Percentiles rank a stretch among this genome's conserved stretches.
Conservation (phyloP, 139 green algal genomes). For the Volvox reticuliferus region DNA sequence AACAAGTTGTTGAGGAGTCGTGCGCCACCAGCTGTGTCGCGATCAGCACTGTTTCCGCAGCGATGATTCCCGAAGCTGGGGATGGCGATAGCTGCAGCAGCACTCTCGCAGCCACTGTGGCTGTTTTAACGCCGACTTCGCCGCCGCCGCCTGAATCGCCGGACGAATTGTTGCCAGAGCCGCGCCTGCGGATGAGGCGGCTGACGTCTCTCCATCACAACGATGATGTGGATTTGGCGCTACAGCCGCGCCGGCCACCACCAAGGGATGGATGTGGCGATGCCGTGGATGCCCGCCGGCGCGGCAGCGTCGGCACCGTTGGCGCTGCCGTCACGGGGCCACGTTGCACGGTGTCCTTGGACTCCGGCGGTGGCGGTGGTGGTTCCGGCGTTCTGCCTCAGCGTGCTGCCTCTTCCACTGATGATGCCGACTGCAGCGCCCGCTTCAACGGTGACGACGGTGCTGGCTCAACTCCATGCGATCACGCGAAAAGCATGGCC, state of each 20-base stretch:
- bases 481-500: slow-evolving; percentile 43
- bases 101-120: background rate
- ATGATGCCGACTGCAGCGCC: background rate
- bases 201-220: background rate
- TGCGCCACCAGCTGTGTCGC: too few species aligned
- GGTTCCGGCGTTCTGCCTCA: too few species aligned
- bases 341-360: background rate
- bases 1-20: too few species aligned
- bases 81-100: background rate
- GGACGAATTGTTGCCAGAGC: background rate
- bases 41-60: too few species aligned
- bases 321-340: background rate
- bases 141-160: background rate
- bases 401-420: too few species aligned
- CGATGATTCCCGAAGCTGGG: too few species aligned
- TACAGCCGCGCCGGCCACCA: slow-evolving; percentile 28
- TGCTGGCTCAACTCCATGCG: background rate
- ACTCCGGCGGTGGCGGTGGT: background rate
- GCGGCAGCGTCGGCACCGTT: background rate
- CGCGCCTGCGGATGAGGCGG: slow-evolving; percentile 13
- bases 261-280: background rate
- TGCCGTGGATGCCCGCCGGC: background rate
- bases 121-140: background rate
- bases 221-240: background rate
- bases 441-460: background rate